These are phyloP conservation scores for Botrytis aclada DNA, from an alignment of 2,329 filamentous ascomycete genomes.

Conservation along the genomic window DNA sequence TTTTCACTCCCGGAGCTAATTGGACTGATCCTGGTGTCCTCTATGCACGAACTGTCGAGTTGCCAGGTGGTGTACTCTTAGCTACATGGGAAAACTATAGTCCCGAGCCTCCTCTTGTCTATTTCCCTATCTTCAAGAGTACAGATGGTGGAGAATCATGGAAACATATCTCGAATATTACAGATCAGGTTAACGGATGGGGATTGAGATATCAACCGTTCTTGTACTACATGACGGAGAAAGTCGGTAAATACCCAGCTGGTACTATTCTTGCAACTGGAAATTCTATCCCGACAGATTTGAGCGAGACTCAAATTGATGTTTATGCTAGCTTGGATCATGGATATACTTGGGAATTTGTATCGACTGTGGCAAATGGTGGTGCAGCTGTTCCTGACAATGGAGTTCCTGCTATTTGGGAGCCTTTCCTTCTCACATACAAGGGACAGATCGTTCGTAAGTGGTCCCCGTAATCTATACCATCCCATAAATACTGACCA, in stretches of 20 bases:
- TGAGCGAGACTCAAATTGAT: conserved; percentile 64
- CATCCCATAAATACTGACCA: background rate
- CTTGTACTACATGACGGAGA: conserved; percentile 59
- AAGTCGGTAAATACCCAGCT: conserved; percentile 54
- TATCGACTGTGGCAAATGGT: conserved; percentile 62
- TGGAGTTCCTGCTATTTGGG: conserved; percentile 68
- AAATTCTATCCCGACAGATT: conserved; percentile 45
- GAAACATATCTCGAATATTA: conserved; percentile 59
- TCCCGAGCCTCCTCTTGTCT: conserved; percentile 49
- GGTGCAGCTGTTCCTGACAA: conserved; percentile 57
- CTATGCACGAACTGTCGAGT: conserved; percentile 40
- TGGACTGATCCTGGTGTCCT: conserved; percentile 35
- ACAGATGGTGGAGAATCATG: conserved; percentile 57
- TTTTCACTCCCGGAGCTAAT: conserved; percentile 33
- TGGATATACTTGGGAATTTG: conserved; percentile 63
- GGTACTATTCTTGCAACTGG: conserved; percentile 61
- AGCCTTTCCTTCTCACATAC: conserved; percentile 62
- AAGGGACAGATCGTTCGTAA: conserved; percentile 52
- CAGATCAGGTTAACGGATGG: conserved; percentile 61
- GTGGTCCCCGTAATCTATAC: background rate
- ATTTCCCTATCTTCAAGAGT: conserved; percentile 54
- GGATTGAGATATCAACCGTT: conserved; percentile 68
- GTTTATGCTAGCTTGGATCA: conserved; percentile 62
- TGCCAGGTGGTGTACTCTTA: conserved; percentile 44
- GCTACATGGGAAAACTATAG: conserved; percentile 57